These are phyloP conservation scores for Lodderomyces theae DNA, from an alignment of 1,139 yeast species.

Conservation along the genomic window DNA sequence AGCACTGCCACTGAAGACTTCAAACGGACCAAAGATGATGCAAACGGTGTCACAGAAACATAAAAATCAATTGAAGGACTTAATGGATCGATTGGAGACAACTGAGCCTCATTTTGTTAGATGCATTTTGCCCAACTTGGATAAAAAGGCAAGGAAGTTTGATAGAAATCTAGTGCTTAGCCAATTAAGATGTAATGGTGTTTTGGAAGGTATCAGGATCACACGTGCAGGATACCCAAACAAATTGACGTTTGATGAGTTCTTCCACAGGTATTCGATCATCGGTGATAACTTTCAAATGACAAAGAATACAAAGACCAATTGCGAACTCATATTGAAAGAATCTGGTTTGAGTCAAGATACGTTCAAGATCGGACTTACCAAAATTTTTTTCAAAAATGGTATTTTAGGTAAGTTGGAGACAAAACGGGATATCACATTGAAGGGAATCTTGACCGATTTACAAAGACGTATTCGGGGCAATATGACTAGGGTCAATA, in stretches of 20 bases:
- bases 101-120: conserved; percentile 97
- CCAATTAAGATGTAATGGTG: conserved; percentile 96
- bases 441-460: conserved; percentile 53
- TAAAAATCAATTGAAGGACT: conserved; percentile 72
- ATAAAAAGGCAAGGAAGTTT: conserved; percentile 67
- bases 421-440: conserved; percentile 64
- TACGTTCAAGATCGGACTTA: conserved; percentile 72
- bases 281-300: conserved; percentile 48
- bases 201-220: conserved; percentile 93
- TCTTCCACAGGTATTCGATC: conserved; percentile 70
- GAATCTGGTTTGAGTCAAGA: conserved; percentile 60
- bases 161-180: conserved; percentile 78
- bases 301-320: conserved; percentile 55
- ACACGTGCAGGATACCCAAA: conserved; percentile 98
- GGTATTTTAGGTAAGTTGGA: conserved; percentile 91
- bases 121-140: conserved; percentile 87
- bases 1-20: conserved; percentile 3
- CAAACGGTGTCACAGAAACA: conserved; percentile 86
- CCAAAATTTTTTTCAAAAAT: conserved; percentile 90
- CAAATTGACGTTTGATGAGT: conserved; percentile 79
- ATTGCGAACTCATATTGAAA: conserved; percentile 66
- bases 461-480: conserved; percentile 77
- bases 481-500: conserved; percentile 50
- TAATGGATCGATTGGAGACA: conserved; percentile 70
- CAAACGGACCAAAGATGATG: conserved; percentile 28